Conservation (phyloP, 1,284 basidiomycete genomes). For the Melampsora americana region DNA sequence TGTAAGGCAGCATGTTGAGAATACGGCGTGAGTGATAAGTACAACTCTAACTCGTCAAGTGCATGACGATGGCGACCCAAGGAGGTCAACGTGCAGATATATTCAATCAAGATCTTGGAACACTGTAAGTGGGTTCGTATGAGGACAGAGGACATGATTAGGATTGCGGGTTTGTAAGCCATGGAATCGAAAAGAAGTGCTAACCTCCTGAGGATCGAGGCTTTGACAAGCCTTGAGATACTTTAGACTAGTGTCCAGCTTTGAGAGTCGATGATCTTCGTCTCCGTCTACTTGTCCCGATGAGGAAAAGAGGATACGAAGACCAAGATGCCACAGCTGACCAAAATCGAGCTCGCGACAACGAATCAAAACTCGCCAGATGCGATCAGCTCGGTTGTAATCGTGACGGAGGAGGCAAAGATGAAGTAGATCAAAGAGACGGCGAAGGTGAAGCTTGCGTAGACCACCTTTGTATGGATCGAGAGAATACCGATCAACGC, state of each 20-base stretch:
- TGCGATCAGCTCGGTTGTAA: slow-evolving; percentile 4
- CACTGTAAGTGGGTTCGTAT: not conserved
- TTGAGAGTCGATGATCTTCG: not conserved
- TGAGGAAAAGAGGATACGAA: slow-evolving; percentile 9
- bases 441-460: slow-evolving; percentile 31
- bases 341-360: slow-evolving; percentile 31
- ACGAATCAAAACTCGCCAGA: slow-evolving; percentile 23
- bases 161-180: not conserved
- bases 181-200: not conserved
- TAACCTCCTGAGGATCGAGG: slow-evolving; percentile 18
- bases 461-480: slow-evolving; percentile 15
- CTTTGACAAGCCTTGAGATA: slow-evolving; percentile 27
- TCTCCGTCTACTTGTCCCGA: too few species aligned
- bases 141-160: not conserved
- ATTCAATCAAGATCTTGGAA: slow-evolving; percentile 31
- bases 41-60: slow-evolving; percentile 30
- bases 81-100: slow-evolving; percentile 4
- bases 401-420: slow-evolving; percentile 16
- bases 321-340: slow-evolving; percentile 33
- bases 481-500: slow-evolving; percentile 10
- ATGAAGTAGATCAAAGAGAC: slow-evolving; percentile 36
- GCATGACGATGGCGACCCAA: slow-evolving; percentile 8
- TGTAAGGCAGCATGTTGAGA: slow-evolving; percentile 30
- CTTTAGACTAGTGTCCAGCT: slow-evolving; percentile 3
- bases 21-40: slow-evolving; percentile 4